phyloP scores from a whole-genome alignment of 2,329 filamentous ascomycete genomes.

The Aschersonia sp. region DNA sequence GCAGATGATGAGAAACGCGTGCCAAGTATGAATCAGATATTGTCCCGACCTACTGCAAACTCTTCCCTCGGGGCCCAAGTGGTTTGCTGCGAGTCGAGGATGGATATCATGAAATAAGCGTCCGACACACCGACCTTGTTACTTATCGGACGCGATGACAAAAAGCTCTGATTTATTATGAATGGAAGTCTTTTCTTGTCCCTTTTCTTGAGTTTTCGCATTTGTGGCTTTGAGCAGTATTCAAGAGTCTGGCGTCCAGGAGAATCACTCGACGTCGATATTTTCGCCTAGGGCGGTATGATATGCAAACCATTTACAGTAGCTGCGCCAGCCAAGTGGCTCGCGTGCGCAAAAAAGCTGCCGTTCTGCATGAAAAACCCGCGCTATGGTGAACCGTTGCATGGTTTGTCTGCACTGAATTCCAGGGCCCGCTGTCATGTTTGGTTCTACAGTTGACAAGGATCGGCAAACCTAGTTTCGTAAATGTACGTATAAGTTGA shows the following conservation, averaged over 20 bases:
- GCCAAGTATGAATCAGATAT: slow-evolving; percentile 72
- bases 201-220: background rate
- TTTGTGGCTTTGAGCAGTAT: background rate
- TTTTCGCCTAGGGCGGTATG: too few species aligned
- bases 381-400: too few species aligned
- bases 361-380: too few species aligned
- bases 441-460: too few species aligned
- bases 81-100: slow-evolving; percentile 52
- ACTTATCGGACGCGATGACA: slow-evolving; percentile 86
- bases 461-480: too few species aligned
- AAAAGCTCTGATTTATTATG: slow-evolving; percentile 79
- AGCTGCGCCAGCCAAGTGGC: too few species aligned
- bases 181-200: slow-evolving; percentile 18
- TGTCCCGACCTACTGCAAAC: slow-evolving; percentile 52
- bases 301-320: too few species aligned
- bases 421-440: too few species aligned
- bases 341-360: too few species aligned
- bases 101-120: slow-evolving; percentile 86
- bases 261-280: too few species aligned
- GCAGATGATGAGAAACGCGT: slow-evolving; percentile 99
- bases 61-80: slow-evolving; percentile 87
- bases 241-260: background rate
- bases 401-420: too few species aligned
- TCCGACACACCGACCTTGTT: slow-evolving; percentile 99
- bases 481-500: too few species aligned